Base-by-base conservation (phyloP, 768 basidiomycete species). In the Leccinum rimulosum region DNA sequence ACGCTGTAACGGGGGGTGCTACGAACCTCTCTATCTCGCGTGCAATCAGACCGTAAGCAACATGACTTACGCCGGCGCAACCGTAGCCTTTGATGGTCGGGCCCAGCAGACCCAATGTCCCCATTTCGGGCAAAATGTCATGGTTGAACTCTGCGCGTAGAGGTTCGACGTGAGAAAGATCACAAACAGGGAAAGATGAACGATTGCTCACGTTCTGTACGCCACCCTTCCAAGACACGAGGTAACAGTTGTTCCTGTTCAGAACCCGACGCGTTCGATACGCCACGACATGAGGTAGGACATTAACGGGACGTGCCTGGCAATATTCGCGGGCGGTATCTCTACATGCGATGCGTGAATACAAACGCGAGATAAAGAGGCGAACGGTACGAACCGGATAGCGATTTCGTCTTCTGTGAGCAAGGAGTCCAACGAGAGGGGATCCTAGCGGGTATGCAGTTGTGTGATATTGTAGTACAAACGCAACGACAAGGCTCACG, bases 11-110 rank as follows among this genome's bases (percentile, higher is more conserved):
- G 49, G 19, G 28, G 54, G 31, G 48, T 17, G 15, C 25, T 6
- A 66, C 76, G 17, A 43, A 91, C 93, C 93, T 80, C 75, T 98
- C 96, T 4, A 98, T 88, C 73, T 98, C 96, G 43, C 96, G 80
- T 4, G 93, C 92, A 66, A 98, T 91, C 28, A 98, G 80, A 6
- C 96, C 96, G 63, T 98, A 98, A 1, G 96, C 91, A 11, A 98
- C 95, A 65, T 87, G 89, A 65, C 88, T 91, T 17, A 85, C 87
- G 22, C 96, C 95, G 0, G 96, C 95, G 68, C 96, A 98, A 25
- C 91, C 94, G 63, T 97, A 97, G 1, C 93, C 95, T 59, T 88
- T 73, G 63, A 98, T 98, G 0, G 95, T 98, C 2, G 95, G 87
- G 0, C 96, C 96, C 1, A 98, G 79, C 14, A 98, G 76, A 2